Base-by-base conservation (phyloP, 331 rosid species). In the Malus hybrid region DNA sequence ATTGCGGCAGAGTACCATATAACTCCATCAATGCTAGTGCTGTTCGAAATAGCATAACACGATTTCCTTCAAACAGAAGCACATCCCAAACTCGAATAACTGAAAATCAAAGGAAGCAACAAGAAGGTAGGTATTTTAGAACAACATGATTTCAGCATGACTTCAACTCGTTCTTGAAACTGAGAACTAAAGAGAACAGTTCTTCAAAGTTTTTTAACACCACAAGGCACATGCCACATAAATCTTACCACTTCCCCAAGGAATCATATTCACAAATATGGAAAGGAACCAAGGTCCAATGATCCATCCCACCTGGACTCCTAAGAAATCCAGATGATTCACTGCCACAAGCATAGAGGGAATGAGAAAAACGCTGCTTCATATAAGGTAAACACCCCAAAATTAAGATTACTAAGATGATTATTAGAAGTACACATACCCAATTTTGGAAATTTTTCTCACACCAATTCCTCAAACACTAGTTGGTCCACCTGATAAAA, bases 221-320 rank as follows among this genome's bases (percentile, higher is more conserved):
- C 6, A 19, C 36, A 65, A 31, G 27, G 15, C 7, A 27, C 13
- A 56, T 52, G 24, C 72, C 28, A 72, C 50, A 69, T 61, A 80
- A 84, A 74, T 76, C 90, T 86, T 80, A 94, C 99, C 97, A 72
- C 97, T 92, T 78, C 90, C 99, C 97, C 99, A 94, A 7, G 99
- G 99, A 84, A 94, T 87, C 82, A 84, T 87, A 82, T 94, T 92
- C 60, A 90, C 88, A 80, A 94, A 94, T 79, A 92, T 92, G 81
- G 99, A 94, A 76, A 94, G 93, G 74, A 94, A 90, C 97, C 99
- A 94, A 42, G 99, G 95, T 73, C 97, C 96, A 81, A 93, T 85
- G 74, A 94, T 85, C 97, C 99, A 94, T 80, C 92, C 84, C 81
- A 94, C 99, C 90, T 94, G 91, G 92, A 92, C 97, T 89, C 97